These are phyloP conservation scores for Saccharomycopsis amapae DNA, from an alignment of 805 yeast genomes.

Conservation along the genomic window DNA sequence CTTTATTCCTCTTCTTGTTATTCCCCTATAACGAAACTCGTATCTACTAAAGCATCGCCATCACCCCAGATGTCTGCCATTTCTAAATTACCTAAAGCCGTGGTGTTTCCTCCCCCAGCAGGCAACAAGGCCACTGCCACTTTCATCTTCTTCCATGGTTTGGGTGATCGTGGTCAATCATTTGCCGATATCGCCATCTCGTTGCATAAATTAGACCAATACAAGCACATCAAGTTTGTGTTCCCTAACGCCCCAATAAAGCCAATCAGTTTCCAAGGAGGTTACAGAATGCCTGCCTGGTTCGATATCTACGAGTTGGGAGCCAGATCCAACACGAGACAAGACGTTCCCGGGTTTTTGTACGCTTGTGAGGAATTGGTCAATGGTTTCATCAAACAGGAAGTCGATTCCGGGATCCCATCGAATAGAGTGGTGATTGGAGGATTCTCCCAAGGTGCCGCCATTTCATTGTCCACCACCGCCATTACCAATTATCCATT, in stretches of 20 bases:
- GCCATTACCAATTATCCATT: constrained; percentile 34
- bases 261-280: constrained; percentile 64
- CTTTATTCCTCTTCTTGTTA: no score
- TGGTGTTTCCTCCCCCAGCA: no score
- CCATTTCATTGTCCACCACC: constrained; percentile 50
- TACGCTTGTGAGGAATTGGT: constrained; percentile 48
- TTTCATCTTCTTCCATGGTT: constrained; percentile 81
- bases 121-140: no score
- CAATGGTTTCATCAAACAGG: no score
- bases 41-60: no score
- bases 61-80: no score
- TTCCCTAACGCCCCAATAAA: constrained; percentile 84
- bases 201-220: constrained; percentile 15
- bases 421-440: constrained; percentile 76
- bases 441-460: constrained; percentile 95
- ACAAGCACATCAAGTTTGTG: constrained; percentile 57
- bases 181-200: constrained; percentile 54
- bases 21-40: no score
- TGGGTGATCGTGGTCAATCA: constrained; percentile 84
- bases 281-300: constrained; percentile 75
- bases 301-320: constrained; percentile 64
- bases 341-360: constrained; percentile 50
- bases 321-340: constrained; percentile 31
- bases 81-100: no score
- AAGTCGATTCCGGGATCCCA: constrained; percentile 42